Evolutionary conservation across 2,329 filamentous ascomycete genomes (phyloP).

Genomic region (Alternaria novae-zelandiae): DNA sequence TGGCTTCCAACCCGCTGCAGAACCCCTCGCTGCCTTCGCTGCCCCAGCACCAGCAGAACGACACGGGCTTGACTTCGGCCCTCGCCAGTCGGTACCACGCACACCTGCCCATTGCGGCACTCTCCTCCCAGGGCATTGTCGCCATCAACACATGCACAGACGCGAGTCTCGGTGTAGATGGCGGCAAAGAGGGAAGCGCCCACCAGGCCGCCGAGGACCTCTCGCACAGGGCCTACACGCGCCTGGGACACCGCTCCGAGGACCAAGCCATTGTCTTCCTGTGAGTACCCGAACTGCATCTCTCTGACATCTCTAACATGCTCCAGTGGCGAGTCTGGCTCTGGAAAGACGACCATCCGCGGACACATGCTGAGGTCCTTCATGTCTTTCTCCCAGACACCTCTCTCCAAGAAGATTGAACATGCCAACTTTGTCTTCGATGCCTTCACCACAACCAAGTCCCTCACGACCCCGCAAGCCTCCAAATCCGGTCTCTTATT

Average conservation of each 20-base stretch:
- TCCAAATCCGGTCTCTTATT: conserved; percentile 96
- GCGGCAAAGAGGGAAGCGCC: conserved; percentile 87
- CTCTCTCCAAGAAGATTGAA: conserved; percentile 89
- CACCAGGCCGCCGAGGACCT: conserved; percentile 93
- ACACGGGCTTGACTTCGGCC: conserved; percentile 80
- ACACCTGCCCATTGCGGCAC: conserved; percentile 81
- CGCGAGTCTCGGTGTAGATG: conserved; percentile 86
- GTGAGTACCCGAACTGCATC: conserved; percentile 62
- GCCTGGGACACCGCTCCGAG: conserved; percentile 86
- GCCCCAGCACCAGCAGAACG: conserved; percentile 80
- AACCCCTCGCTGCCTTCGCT: conserved; percentile 87
- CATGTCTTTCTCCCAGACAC: conserved; percentile 88
- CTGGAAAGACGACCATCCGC: conserved; percentile 93
- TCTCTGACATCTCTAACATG: conserved; percentile 8
- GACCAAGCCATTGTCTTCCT: conserved; percentile 93
- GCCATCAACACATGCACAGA: conserved; percentile 94
- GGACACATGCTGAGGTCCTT: conserved; percentile 86
- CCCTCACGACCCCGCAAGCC: conserved; percentile 90
- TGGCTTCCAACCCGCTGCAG: conserved; percentile 64
- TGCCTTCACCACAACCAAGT: conserved; percentile 95
- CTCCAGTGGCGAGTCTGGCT: conserved; percentile 86
- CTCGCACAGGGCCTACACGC: conserved; percentile 82
- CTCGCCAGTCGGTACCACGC: conserved; percentile 91
- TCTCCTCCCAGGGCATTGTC: conserved; percentile 91
- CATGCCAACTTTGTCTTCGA: conserved; percentile 96